Percentiles rank a stretch among this genome's conserved stretches.
These are phyloP conservation scores for Chaetothyriales sp. DNA, from an alignment of 2,329 filamentous ascomycete species.

Conservation along the genomic window DNA sequence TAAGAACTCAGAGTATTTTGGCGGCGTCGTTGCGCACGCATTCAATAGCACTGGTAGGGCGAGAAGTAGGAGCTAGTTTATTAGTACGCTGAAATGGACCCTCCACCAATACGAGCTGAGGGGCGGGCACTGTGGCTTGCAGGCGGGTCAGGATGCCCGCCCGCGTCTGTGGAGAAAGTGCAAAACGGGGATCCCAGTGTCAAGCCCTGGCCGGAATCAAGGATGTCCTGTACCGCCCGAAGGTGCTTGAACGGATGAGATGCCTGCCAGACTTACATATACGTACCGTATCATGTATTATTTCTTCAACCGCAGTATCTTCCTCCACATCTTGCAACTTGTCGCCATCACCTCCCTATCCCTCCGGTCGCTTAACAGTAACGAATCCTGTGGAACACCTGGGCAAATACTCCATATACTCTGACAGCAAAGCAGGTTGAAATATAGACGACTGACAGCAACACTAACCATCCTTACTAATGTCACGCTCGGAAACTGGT, in stretches of 20 bases:
- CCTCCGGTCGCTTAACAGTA: too few relatives aligned
- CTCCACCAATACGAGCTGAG: constrained; percentile 10
- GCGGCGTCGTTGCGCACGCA: constrained; percentile 14
- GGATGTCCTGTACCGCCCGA: neutral
- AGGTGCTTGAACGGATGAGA: neutral
- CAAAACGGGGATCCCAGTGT: neutral
- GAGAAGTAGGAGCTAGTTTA: constrained; percentile 10
- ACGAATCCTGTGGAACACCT: too few relatives aligned
- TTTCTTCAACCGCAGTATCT: too few relatives aligned
- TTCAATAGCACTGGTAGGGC: constrained; percentile 16
- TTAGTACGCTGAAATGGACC: constrained; percentile 11
- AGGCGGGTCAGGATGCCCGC: constrained; percentile 1
- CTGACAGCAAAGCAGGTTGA: too few relatives aligned
- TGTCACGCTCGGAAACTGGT: too few relatives aligned
- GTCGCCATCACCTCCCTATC: too few relatives aligned
- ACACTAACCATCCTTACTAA: too few relatives aligned
- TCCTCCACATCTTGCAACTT: too few relatives aligned
- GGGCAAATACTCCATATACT: too few relatives aligned
- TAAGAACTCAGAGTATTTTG: constrained; percentile 14
- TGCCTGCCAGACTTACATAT: too few relatives aligned
- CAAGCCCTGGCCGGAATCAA: neutral
- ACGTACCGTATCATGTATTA: too few relatives aligned
- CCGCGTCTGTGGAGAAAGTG: neutral
- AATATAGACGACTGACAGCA: too few relatives aligned
- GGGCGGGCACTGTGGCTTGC: constrained; percentile 15